Conservation (phyloP, 164 flowering plant species). For the Magnolia officinalis region DNA sequence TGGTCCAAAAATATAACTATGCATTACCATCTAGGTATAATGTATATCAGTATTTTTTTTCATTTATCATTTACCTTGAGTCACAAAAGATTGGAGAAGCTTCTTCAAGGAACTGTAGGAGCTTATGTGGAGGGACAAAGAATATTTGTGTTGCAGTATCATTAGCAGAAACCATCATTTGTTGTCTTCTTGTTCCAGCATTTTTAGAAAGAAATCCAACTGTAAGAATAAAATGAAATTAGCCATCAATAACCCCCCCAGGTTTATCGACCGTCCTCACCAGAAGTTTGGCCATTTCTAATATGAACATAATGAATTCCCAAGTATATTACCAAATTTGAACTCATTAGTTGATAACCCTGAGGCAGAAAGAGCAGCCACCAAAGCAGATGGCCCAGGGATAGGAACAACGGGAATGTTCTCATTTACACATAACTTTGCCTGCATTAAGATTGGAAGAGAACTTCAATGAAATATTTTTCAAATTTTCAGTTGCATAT, state of each 20-base stretch:
- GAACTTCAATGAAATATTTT: not conserved
- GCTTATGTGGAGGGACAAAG: slow-evolving; percentile 95
- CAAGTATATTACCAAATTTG: slow-evolving; percentile 64
- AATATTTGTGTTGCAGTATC: slow-evolving; percentile 78
- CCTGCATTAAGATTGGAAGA: slow-evolving; percentile 41
- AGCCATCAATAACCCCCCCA: slow-evolving; percentile 1
- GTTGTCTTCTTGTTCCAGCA: slow-evolving; percentile 60
- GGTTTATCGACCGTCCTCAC: not conserved
- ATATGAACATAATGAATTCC: slow-evolving; percentile 2
- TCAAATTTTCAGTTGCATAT: too few species aligned
- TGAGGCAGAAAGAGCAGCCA: slow-evolving; percentile 90
- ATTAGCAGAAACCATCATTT: slow-evolving; percentile 63
- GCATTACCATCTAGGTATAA: too few species aligned
- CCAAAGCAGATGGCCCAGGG: slow-evolving; percentile 89
- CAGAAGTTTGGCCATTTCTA: not conserved
- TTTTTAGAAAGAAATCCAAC: slow-evolving; percentile 96
- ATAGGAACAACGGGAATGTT: slow-evolving; percentile 77
- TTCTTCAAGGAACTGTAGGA: slow-evolving; percentile 78
- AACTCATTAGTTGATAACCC: slow-evolving; percentile 79
- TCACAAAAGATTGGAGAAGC: slow-evolving; percentile 50
- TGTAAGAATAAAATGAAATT: slow-evolving; percentile 23
- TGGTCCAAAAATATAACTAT: too few species aligned
- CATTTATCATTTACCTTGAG: slow-evolving; percentile 40
- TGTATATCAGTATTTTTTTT: not conserved
- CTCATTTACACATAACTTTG: slow-evolving; percentile 64